A percentile compares a stretch with the other conserved stretches of the same genome.
phyloP scores from a whole-genome alignment of 176 grass and related monocot species.

The Oryza brachyantha region DNA sequence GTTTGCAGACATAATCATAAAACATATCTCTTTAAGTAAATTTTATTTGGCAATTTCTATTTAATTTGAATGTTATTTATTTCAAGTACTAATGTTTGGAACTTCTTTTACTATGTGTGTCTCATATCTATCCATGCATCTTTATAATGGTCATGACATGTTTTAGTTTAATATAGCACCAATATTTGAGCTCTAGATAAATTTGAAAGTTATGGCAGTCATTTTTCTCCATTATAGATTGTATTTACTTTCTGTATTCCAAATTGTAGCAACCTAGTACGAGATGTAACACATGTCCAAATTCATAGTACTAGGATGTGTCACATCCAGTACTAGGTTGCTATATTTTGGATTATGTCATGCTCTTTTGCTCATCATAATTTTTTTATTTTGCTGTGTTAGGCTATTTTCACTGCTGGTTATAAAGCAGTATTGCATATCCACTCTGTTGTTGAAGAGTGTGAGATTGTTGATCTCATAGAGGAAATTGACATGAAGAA shows the following conservation, averaged over 20 bases:
- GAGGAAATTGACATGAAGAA: constrained; percentile 90
- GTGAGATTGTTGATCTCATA: constrained; percentile 97
- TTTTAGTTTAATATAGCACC: background rate
- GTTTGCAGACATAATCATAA: background rate
- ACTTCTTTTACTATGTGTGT: background rate
- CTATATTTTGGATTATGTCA: background rate
- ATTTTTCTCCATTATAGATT: background rate
- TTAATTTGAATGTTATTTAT: background rate
- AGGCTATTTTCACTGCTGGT: constrained; percentile 98
- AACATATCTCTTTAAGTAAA: background rate
- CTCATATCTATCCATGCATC: background rate
- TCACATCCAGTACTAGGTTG: too few relatives aligned
- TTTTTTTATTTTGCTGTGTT: constrained; percentile 4
- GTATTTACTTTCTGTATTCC: too few relatives aligned
- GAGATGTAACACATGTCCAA: too few relatives aligned
- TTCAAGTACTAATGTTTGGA: background rate
- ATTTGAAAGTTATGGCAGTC: background rate
- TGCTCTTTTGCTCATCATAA: background rate
- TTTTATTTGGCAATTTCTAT: background rate
- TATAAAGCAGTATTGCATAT: constrained; percentile 96
- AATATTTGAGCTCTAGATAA: background rate
- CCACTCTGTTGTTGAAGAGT: constrained; percentile 92
- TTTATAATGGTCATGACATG: background rate
- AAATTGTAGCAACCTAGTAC: too few relatives aligned
- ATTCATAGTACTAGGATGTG: too few relatives aligned